Base-by-base conservation (phyloP, 805 yeast genomes). In the Ogataea salicorniae region DNA sequence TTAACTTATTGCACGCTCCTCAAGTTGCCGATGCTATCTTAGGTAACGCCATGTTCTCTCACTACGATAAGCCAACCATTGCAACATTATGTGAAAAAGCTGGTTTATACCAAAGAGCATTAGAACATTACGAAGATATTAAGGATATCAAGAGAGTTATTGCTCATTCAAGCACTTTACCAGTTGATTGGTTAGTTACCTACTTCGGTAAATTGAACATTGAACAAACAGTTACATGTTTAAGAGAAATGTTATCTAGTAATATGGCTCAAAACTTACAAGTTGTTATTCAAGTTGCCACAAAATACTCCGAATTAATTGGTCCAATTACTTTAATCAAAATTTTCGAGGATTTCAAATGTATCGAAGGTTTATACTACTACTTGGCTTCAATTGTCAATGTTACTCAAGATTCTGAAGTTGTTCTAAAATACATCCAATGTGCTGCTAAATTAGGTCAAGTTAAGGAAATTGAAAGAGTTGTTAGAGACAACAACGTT, bases 21-120 rank as follows among this genome's bases (percentile, higher is more conserved):
- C 99, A 94, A 76, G 99, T 94, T 48, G 99, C 99, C 39, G 99
- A 94, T 70, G 99, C 99, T 18, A 94, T 94, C 56, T 76, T 94
- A 60, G 97, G 97, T 51, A 94, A 92, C 69, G 83, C 84, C 51
- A 92, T 94, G 88, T 94, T 95, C 73, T 81, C 91, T 56, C 97
- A 91, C 65, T 94, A 88, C 68, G 99, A 94, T 68, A 86, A 88
- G 59, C 90, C 95, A 59, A 84, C 95, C 35, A 84, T 94, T 63
- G 99, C 98, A 20, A 78, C 83, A 49, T 77, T 95, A 56, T 83
- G 97, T 68, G 99, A 94, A 71, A 89, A 89, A 70, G 92, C 96
- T n/a, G 98, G 97, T 17, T 76, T 94, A 55, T 83, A 76, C 68
- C 97, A 91, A 75, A 85, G 98, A 66, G 98, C 99, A 17, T 77